These are phyloP conservation scores for Hypoxylon trugodes DNA, from an alignment of 495 filamentous ascomycete species.

Conservation along the genomic window DNA sequence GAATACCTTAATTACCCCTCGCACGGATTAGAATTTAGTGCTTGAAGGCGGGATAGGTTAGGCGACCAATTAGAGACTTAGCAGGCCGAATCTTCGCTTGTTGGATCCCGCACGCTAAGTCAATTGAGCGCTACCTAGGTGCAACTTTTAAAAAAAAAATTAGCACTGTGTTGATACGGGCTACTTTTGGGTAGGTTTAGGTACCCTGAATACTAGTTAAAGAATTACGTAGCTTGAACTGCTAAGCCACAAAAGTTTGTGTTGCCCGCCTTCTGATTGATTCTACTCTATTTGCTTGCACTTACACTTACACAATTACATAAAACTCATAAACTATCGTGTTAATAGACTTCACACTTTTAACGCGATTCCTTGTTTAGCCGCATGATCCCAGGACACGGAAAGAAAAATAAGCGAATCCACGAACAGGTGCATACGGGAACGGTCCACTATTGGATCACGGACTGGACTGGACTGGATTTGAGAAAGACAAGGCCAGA, in stretches of 20 bases:
- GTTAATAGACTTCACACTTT: not conserved
- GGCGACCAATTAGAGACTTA: constrained; percentile 27
- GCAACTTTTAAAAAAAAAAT: not conserved
- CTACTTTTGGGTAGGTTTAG: too few relatives aligned
- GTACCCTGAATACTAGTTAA: too few relatives aligned
- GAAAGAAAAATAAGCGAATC: not conserved
- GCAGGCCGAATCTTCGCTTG: constrained; percentile 7
- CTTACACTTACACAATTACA: not conserved
- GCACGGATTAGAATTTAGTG: constrained; percentile 20
- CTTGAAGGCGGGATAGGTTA: constrained; percentile 9
- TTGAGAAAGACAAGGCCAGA: not conserved
- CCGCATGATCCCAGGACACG: constrained; percentile 2
- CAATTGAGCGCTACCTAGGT: not conserved
- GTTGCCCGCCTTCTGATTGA: constrained; percentile 5
- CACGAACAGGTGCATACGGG: constrained; percentile 1
- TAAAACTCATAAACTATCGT: not conserved
- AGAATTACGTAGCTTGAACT: constrained; percentile 33
- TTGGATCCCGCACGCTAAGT: constrained; percentile 16
- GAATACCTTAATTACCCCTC: not conserved
- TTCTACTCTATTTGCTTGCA: constrained; percentile 3
- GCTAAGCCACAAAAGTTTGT: constrained; percentile 36
- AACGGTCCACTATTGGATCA: constrained; percentile 5
- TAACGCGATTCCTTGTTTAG: not conserved
- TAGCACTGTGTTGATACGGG: not conserved
- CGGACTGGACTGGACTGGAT: too few relatives aligned